A percentile compares a stretch with the other conserved stretches of the same genome.
Evolutionary conservation across 371 early-diverging fungal genomes (phyloP).

Genomic region (Basidiobolus meristosporus): DNA sequence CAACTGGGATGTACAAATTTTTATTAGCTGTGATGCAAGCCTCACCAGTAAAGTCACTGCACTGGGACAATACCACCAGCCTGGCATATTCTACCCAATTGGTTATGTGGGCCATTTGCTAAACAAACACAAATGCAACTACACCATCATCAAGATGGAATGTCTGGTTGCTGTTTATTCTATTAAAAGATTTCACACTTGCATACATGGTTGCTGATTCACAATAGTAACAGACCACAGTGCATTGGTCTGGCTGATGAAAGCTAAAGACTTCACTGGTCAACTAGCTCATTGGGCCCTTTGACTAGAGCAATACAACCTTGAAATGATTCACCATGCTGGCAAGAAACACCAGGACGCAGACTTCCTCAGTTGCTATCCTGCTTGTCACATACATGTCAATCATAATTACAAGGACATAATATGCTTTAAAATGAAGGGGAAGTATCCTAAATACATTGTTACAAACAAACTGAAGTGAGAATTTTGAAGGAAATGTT

Average conservation of each 20-base stretch:
- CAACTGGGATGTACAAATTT: slow-evolving; percentile 5
- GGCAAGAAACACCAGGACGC: no score
- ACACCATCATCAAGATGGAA: slow-evolving; percentile 8
- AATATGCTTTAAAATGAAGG: no score
- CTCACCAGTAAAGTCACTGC: slow-evolving; percentile 12
- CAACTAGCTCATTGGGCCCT: slow-evolving; percentile 3
- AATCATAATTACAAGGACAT: no score
- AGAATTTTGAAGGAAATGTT: no score
- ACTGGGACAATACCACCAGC: slow-evolving; percentile 9
- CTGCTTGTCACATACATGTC: no score
- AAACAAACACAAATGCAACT: slow-evolving; percentile 6
- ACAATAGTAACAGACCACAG: slow-evolving; percentile 6
- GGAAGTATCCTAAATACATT: no score
- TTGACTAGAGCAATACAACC: slow-evolving; percentile 2
- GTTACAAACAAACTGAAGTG: no score
- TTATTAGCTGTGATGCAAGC: slow-evolving; percentile 15
- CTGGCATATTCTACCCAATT: slow-evolving; percentile 1
- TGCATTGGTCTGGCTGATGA: slow-evolving; percentile 2
- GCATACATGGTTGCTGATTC: slow-evolving; percentile 4
- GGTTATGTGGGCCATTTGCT: slow-evolving; percentile 6
- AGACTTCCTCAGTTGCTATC: no score
- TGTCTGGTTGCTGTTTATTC: slow-evolving; percentile 4
- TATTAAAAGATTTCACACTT: slow-evolving; percentile 4
- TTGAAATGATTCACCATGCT: neutral
- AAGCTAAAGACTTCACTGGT: slow-evolving; percentile 1